Conservation (phyloP, 306 rosid genomes). For the Leucaena leucocephala region DNA sequence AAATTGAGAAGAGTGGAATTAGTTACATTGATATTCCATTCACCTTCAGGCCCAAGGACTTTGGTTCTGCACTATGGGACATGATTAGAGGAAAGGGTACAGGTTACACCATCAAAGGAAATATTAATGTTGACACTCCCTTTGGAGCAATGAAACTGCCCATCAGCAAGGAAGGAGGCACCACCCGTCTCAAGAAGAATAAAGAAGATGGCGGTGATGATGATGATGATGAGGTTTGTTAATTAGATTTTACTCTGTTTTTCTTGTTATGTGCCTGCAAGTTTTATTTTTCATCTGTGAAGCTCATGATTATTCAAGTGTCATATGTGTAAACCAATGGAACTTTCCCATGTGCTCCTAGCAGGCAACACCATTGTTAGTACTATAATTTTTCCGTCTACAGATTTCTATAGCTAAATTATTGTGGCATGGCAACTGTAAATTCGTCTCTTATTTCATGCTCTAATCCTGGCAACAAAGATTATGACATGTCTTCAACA, state of each 20-base stretch:
- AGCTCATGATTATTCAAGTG: background rate
- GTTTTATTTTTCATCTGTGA: background rate
- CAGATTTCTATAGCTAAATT: background rate
- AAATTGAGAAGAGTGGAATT: slow-evolving; percentile 64
- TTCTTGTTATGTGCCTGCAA: slow-evolving; percentile 1
- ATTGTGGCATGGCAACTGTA: background rate
- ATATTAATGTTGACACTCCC: slow-evolving; percentile 84
- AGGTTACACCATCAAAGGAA: slow-evolving; percentile 79
- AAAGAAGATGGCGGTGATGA: slow-evolving; percentile 68
- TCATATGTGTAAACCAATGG: background rate
- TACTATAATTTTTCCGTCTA: background rate
- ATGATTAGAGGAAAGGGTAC: slow-evolving; percentile 97
- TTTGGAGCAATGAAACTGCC: slow-evolving; percentile 94
- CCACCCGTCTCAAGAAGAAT: slow-evolving; percentile 83
- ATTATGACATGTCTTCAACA: background rate
- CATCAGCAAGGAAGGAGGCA: slow-evolving; percentile 88
- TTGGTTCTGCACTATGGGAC: slow-evolving; percentile 95
- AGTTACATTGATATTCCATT: slow-evolving; percentile 68
- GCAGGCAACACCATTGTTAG: background rate
- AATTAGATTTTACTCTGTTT: slow-evolving; percentile 18
- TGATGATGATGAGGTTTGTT: slow-evolving; percentile 69
- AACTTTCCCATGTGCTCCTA: background rate
- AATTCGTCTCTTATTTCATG: background rate
- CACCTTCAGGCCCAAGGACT: slow-evolving; percentile 91
- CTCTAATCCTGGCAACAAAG: background rate